phyloP scores from a whole-genome alignment of 331 rosid species.

The Acacia pycnantha region DNA sequence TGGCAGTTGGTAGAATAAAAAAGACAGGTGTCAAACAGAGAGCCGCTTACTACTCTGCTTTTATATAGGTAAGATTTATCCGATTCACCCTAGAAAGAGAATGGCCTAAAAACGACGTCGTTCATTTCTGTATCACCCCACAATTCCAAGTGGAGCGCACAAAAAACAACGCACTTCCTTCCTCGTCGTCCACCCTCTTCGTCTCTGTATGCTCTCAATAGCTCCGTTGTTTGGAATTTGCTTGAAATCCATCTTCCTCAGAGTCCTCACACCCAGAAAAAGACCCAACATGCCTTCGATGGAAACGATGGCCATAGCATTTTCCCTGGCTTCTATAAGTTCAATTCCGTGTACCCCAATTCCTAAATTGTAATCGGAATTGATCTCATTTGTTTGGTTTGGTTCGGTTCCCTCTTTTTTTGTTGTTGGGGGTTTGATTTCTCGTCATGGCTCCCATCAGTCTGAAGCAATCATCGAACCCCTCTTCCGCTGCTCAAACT shows the following conservation, averaged over 20 bases:
- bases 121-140: not conserved
- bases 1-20: no score
- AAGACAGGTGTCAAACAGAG: no score
- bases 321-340: conserved; percentile 3
- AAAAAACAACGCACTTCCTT: not conserved
- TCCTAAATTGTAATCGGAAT: not conserved
- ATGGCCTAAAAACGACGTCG: not conserved
- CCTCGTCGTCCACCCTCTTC: not conserved
- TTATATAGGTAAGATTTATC: no score
- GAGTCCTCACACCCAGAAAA: not conserved
- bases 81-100: not conserved
- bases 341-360: not conserved
- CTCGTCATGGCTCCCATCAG: conserved; percentile 45
- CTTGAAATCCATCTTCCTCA: conserved; percentile 23
- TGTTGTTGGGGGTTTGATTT: not conserved
- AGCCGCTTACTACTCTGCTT: no score
- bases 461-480: conserved; percentile 46
- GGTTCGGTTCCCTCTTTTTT: not conserved
- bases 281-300: conserved; percentile 23
- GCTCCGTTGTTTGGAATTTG: not conserved
- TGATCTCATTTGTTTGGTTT: not conserved
- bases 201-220: not conserved
- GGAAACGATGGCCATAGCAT: not conserved
- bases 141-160: not conserved
- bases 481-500: conserved; percentile 30